Evolutionary conservation across 2,329 filamentous ascomycete genomes (phyloP), one percentile per base, ranked within the genome.

Genomic region (Colletotrichum tanaceti): DNA sequence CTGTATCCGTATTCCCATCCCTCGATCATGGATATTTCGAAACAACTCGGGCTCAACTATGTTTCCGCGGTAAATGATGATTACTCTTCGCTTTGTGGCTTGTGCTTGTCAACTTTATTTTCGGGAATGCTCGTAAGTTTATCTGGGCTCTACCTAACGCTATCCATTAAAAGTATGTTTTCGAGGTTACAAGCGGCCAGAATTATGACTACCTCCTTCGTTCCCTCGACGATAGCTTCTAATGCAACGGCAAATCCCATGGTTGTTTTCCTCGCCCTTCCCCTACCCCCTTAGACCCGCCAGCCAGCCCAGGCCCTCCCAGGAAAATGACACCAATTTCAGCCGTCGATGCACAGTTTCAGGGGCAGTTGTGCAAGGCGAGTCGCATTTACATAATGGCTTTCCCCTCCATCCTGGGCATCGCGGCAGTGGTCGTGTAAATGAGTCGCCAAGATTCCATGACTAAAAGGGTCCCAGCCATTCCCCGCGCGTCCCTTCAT

Each of bases 391-490:
- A 68, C 65, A 50, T 68, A 68, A 68, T 68, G 43, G 35, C 49
- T 49, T 65, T 55, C 43, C 32, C 47, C 47, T 61, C 28, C 13
- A 54, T 50, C 41, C 65, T n/a, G 61, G 65, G 43, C 65, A 68
- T 68, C 65, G 65, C 11, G 46, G 47, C 62, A n/a, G 41, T 32
- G 39, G 55, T 53, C 49, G 24, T 63, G 49, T 55, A n/a, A 55
- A 68, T 55, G 53, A 65, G 54, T 55, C 35, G 65, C 65, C 61
- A 65, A 65, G 61, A 60, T 68, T 60, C 43, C 55, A 68, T 68
- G 49, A 65, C 65, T 65, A 68, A 68, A 65, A 58, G 41, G 55
- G 14, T 41, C 32, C 47, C n/a, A 28, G 49, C 24, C 43, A 0
- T 57, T 58, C n/a, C n/a, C 28, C 44, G 52, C 35, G 43, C 28